Conservation (phyloP, 257 asterid genomes). For the Agastache rugosa region DNA sequence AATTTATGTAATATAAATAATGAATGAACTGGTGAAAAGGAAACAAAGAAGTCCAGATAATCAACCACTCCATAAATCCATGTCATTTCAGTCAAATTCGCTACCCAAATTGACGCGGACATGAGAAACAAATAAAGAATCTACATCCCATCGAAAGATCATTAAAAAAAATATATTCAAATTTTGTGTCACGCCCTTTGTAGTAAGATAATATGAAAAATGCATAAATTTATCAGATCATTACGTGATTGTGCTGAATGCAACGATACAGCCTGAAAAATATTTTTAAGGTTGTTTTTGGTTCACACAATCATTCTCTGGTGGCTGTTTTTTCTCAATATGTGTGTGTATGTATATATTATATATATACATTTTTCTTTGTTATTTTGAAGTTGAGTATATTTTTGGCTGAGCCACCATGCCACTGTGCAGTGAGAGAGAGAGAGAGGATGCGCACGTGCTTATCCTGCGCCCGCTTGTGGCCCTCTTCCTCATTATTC, state of each 20-base stretch:
- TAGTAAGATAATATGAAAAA: slow-evolving; percentile 1
- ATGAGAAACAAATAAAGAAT: slow-evolving; percentile 43
- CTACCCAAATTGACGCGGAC: slow-evolving; percentile 56
- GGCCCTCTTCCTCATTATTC: slow-evolving; percentile 58
- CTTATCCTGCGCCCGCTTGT: slow-evolving; percentile 60
- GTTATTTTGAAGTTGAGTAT: slow-evolving; percentile 1
- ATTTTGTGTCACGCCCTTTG: neutral
- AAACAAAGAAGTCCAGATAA: slow-evolving; percentile 5
- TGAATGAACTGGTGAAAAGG: slow-evolving; percentile 10
- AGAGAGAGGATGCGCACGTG: slow-evolving; percentile 63
- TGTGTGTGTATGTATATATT: neutral
- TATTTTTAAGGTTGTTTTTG: slow-evolving; percentile 48
- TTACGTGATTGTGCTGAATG: neutral
- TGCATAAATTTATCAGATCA: slow-evolving; percentile 5
- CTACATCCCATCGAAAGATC: slow-evolving; percentile 38
- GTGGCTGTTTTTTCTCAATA: slow-evolving; percentile 29
- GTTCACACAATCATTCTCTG: slow-evolving; percentile 51
- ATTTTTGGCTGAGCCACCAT: slow-evolving; percentile 34
- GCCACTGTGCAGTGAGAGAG: slow-evolving; percentile 56
- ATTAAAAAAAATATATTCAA: slow-evolving; percentile 17
- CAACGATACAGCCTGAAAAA: slow-evolving; percentile 28
- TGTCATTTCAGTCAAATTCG: slow-evolving; percentile 49
- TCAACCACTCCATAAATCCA: slow-evolving; percentile 40
- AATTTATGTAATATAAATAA: slow-evolving; percentile 18
- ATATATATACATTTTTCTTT: neutral